These are phyloP conservation scores for Zostera marina DNA, from an alignment of 116 monocot genomes.

Conservation along the genomic window DNA sequence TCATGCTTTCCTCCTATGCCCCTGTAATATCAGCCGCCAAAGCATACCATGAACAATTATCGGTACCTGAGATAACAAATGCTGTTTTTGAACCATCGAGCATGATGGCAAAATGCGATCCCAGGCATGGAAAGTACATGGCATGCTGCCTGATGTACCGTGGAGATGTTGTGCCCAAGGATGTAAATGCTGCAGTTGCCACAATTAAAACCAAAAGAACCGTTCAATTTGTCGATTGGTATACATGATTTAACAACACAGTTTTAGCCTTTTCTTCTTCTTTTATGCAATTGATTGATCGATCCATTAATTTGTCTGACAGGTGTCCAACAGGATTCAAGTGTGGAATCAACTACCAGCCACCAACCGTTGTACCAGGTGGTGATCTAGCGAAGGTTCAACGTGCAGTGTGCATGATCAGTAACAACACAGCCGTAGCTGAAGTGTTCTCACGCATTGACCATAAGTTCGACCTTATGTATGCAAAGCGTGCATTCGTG, in stretches of 20 bases:
- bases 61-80: conserved; percentile 21
- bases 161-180: conserved; percentile 84
- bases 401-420: conserved; percentile 76
- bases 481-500: conserved; percentile 28
- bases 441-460: conserved; percentile 65
- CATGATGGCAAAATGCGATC: conserved; percentile 77
- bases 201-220: conserved; percentile 58
- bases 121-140: conserved; percentile 70
- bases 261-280: too few species aligned
- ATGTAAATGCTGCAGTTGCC: conserved; percentile 67
- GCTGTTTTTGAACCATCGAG: conserved; percentile 64
- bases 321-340: conserved; percentile 83
- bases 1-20: conserved; percentile 18
- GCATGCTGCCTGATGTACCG: conserved; percentile 76
- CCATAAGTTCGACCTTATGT: conserved; percentile 74
- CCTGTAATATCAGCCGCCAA: conserved; percentile 31
- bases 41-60: conserved; percentile 41
- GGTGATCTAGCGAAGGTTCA: conserved; percentile 65
- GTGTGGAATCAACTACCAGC: conserved; percentile 80
- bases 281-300: background rate
- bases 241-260: too few species aligned
- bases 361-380: conserved; percentile 58
- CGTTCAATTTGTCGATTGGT: conserved; percentile 77
- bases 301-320: background rate
- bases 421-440: conserved; percentile 77